A percentile compares a stretch with the other conserved stretches of the same genome.
phyloP scores from a whole-genome alignment of 768 basidiomycete species.

The Collybiopsis luxurians region DNA sequence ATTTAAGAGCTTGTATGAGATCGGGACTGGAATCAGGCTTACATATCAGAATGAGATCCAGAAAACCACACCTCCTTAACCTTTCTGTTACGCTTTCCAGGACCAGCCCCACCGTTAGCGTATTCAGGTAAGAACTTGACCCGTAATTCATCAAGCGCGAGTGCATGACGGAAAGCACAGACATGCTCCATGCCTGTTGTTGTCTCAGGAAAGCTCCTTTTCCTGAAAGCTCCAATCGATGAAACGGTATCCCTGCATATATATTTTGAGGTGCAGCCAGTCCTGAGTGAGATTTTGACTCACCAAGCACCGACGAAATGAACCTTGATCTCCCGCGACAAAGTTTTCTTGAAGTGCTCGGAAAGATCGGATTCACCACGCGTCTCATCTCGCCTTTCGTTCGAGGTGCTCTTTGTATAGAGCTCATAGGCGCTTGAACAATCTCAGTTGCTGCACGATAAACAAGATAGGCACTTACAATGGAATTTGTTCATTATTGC shows the following conservation, averaged over 20 bases:
- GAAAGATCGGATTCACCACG: slow-evolving; percentile 18
- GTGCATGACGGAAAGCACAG: slow-evolving; percentile 43
- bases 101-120: no score
- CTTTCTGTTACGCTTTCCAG: no score
- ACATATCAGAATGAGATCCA: slow-evolving; percentile 38
- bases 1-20: not conserved
- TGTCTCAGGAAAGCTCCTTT: slow-evolving; percentile 30
- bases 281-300: not conserved
- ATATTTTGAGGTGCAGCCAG: not conserved
- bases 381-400: not conserved
- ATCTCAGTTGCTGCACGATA: no score
- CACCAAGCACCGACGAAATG: slow-evolving; percentile 48
- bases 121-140: no score
- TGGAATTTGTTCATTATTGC: slow-evolving; percentile 21
- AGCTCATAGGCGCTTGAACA: no score
- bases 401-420: no score
- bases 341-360: slow-evolving; percentile 25
- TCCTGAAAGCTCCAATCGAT: slow-evolving; percentile 35
- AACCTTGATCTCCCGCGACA: slow-evolving; percentile 29
- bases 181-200: slow-evolving; percentile 32
- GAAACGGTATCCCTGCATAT: slow-evolving; percentile 46
- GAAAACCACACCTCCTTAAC: no score
- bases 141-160: slow-evolving; percentile 45
- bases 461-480: no score
- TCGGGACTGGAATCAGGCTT: slow-evolving; percentile 14